Evolutionary conservation across 371 early-diverging fungal genomes (phyloP), one percentile per base, ranked within the genome.

Genomic region (Nematocida displodere): DNA sequence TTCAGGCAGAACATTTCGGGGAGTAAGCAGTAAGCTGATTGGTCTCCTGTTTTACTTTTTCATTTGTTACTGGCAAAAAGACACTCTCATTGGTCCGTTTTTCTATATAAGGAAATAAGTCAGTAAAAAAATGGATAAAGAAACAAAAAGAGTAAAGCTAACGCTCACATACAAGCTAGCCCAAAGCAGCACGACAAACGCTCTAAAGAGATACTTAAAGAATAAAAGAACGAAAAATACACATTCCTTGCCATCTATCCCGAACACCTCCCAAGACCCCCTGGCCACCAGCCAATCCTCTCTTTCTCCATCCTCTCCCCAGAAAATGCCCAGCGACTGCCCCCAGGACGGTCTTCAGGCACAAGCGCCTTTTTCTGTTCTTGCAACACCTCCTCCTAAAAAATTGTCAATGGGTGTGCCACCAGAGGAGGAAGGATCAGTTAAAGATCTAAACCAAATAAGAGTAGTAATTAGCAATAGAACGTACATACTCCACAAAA

Each of bases 1-100:
- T 71, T 55, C 54, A 11, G 75, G 28, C 59, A 71, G 37, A 71
- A 71, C 40, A 58, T 61, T n/a, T 7, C 15, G 11, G 66, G 37
- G 31, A 55, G 7, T 44, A 5, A 36, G 22, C 24, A 36, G 20
- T 17, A 4, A 11, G n/a, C 42, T n/a, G 44, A 13, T 13, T 13
- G n/a, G 44, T n/a, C 44, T 44, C 44, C 44, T 44, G 8, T 53
- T 20, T 53, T 53, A 33, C 29, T 53, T 53, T 53, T 22, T 28
- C 33, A 11, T 20, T 24, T 24, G 13, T 53, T 15, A 31, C 8
- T 8, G 13, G 29, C 29, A 11, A 33, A 22, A 53, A 53, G 29
- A 22, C 13, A 11, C 29, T 33, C 20, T 53, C 13, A 53, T 53
- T 53, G 53, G 53, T 31, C 20, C 29, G 24, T 31, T 11, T 53